Percentiles rank a stretch among this genome's conserved stretches.
phyloP scores from a whole-genome alignment of 176 grass and related monocot genomes.

The Echinochloa phyllopogon region DNA sequence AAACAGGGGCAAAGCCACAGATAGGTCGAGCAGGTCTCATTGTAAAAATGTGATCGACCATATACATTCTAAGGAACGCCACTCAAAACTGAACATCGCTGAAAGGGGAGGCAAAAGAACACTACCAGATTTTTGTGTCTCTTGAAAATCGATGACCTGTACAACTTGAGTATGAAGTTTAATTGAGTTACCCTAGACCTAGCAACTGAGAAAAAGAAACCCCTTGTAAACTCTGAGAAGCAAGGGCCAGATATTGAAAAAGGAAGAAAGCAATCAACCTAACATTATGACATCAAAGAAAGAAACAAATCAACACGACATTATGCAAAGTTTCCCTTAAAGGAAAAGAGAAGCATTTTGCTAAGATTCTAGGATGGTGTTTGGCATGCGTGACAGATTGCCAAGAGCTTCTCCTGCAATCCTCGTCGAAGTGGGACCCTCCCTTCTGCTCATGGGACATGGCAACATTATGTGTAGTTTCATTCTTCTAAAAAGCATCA shows the following conservation, averaged over 20 bases:
- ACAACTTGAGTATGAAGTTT: slow-evolving; percentile 42
- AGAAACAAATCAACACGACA: slow-evolving; percentile 46
- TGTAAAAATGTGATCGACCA: slow-evolving; percentile 1
- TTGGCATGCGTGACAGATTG: slow-evolving; percentile 33
- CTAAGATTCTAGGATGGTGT: slow-evolving; percentile 54
- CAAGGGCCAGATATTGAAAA: slow-evolving; percentile 24
- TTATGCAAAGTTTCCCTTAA: slow-evolving; percentile 41
- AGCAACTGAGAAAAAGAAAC: slow-evolving; percentile 28
- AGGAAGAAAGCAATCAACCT: slow-evolving; percentile 44
- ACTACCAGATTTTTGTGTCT: neutral
- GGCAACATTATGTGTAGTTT: slow-evolving; percentile 31
- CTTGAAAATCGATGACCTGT: slow-evolving; percentile 38
- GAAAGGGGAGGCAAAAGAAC: neutral
- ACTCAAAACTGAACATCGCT: neutral
- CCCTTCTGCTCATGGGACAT: slow-evolving; percentile 54
- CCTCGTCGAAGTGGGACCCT: slow-evolving; percentile 45
- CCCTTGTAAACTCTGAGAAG: slow-evolving; percentile 1
- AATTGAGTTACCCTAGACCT: slow-evolving; percentile 43
- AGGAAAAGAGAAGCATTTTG: slow-evolving; percentile 33
- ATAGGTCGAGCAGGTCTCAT: neutral
- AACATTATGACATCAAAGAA: slow-evolving; percentile 36
- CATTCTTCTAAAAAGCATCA: slow-evolving; percentile 2
- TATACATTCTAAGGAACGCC: slow-evolving; percentile 10
- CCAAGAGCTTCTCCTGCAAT: slow-evolving; percentile 54
- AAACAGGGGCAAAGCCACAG: neutral